phyloP scores from a whole-genome alignment of 345 rosid species.

The Acer negundo region DNA sequence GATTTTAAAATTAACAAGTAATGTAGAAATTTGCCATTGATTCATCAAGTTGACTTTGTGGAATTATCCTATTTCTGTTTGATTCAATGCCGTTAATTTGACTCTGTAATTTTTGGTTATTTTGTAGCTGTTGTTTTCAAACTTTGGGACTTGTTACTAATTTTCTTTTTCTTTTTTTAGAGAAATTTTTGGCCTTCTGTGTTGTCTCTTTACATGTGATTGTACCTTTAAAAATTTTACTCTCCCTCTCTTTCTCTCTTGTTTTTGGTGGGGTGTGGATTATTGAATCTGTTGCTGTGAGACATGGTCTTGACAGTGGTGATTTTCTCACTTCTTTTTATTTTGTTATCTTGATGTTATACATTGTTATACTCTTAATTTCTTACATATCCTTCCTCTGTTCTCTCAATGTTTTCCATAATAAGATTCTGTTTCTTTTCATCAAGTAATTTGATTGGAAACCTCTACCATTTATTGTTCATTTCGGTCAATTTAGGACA shows the following conservation, averaged over 20 bases:
- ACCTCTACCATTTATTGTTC: not conserved
- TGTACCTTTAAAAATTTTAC: not conserved
- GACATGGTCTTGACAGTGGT: not conserved
- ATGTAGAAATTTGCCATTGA: not conserved
- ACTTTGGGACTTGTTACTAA: not conserved
- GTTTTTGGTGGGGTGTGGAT: not conserved
- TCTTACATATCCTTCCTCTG: not conserved
- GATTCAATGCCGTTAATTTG: not conserved
- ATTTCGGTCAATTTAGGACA: not conserved
- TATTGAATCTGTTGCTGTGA: not conserved
- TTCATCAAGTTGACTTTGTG: not conserved
- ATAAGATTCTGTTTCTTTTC: not conserved
- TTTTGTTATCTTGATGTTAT: not conserved
- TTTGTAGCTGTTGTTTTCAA: not conserved
- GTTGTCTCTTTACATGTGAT: not conserved
- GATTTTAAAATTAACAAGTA: not conserved
- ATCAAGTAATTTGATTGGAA: not conserved
- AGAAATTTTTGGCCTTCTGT: not conserved
- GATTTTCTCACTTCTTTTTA: not conserved
- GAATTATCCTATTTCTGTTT: not conserved
- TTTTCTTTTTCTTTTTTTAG: not conserved
- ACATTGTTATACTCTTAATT: not conserved
- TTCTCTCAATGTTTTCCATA: not conserved
- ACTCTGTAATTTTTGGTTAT: not conserved
- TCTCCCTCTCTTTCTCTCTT: no score